Conservation (phyloP, 1,139 yeast species). For the Yamadazyma triangularis region DNA sequence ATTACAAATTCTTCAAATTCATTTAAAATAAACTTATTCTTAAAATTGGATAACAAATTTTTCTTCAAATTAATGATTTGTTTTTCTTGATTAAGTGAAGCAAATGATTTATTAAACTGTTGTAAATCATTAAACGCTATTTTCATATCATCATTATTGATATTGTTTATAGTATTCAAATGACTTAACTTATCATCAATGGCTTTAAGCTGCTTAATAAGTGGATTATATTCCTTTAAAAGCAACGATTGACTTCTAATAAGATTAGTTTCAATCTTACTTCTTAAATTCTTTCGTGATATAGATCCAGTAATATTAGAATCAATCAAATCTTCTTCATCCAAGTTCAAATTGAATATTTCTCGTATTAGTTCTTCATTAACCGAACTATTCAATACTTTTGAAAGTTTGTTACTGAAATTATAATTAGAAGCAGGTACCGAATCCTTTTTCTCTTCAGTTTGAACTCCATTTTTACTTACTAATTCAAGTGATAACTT, state of each 20-base stretch:
- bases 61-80: constrained; percentile 47
- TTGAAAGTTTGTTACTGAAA: constrained; percentile 44
- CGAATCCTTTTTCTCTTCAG: not conserved
- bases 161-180: constrained; percentile 29
- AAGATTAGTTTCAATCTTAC: constrained; percentile 68
- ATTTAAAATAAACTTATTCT: constrained; percentile 60
- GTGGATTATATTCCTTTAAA: constrained; percentile 59
- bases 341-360: constrained; percentile 35
- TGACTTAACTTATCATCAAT: constrained; percentile 37
- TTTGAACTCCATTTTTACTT: too few species aligned
- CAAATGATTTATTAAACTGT: constrained; percentile 31
- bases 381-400: constrained; percentile 45
- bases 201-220: constrained; percentile 42
- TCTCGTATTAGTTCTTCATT: constrained; percentile 48
- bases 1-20: constrained; percentile 67
- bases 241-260: constrained; percentile 55
- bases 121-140: constrained; percentile 15
- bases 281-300: constrained; percentile 55
- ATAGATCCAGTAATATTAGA: constrained; percentile 57
- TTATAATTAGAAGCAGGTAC: constrained; percentile 11
- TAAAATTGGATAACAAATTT: constrained; percentile 52
- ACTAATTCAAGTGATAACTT: constrained; percentile 23
- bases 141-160: constrained; percentile 35
- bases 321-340: constrained; percentile 36
- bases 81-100: constrained; percentile 37